Percentiles rank a stretch among this genome's conserved stretches.
These are phyloP conservation scores for Suhomyces xylopsoci DNA, from an alignment of 805 yeast genomes.

Conservation along the genomic window DNA sequence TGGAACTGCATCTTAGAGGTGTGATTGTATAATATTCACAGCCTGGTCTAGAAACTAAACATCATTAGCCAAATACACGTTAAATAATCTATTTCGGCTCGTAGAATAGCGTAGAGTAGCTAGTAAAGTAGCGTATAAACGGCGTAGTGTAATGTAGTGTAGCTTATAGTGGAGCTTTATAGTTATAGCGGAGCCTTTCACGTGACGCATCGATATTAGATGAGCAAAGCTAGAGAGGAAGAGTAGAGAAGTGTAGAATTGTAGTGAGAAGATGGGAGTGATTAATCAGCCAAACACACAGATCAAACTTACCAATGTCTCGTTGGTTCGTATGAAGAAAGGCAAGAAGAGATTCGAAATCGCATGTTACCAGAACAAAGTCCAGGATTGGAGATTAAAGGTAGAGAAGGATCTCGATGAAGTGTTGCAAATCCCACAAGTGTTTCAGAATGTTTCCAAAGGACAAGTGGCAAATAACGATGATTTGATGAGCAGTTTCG, in stretches of 20 bases:
- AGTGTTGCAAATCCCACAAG: constrained; percentile 93
- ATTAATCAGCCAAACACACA: constrained; percentile 89
- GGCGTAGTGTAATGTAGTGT: too few species aligned
- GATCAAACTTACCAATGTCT: constrained; percentile 89
- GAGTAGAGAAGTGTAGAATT: not conserved
- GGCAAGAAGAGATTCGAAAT: constrained; percentile 91
- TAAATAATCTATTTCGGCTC: too few species aligned
- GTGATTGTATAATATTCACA: not conserved
- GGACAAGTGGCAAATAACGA: constrained; percentile 91
- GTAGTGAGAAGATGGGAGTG: constrained; percentile 17
- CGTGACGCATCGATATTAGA: not conserved
- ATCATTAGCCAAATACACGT: not conserved
- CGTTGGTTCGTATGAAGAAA: constrained; percentile 85
- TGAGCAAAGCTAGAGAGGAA: not conserved
- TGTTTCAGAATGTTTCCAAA: constrained; percentile 87
- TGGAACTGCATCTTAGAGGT: not conserved
- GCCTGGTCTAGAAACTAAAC: not conserved
- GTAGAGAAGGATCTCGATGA: constrained; percentile 93
- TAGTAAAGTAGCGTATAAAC: too few species aligned
- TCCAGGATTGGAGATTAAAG: constrained; percentile 88
- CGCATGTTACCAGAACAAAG: constrained; percentile 95
- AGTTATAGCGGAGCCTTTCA: not conserved
- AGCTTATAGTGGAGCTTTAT: too few species aligned
- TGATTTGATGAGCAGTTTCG: constrained; percentile 71
- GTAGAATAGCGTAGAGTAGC: too few species aligned